These are phyloP conservation scores for Paracoccidioides lutzii DNA, from an alignment of 2,329 filamentous ascomycete species.

Conservation along the genomic window DNA sequence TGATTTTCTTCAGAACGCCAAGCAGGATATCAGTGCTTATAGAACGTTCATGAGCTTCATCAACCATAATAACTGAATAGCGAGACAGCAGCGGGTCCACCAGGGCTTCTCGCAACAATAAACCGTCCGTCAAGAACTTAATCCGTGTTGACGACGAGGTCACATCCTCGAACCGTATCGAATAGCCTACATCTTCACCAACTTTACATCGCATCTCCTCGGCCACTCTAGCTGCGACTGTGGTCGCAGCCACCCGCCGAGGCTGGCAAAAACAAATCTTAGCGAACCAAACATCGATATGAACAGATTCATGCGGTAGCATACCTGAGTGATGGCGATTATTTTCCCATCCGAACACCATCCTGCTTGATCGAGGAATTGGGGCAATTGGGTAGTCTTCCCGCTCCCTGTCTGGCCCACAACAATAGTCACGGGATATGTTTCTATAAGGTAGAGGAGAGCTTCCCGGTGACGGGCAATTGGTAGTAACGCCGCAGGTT, in stretches of 20 bases:
- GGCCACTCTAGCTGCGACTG: slow-evolving; percentile 75
- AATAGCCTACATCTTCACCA: slow-evolving; percentile 86
- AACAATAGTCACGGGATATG: slow-evolving; percentile 69
- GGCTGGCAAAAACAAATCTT: slow-evolving; percentile 44
- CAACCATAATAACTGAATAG: slow-evolving; percentile 95
- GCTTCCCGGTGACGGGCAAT: slow-evolving; percentile 71
- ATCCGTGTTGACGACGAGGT: slow-evolving; percentile 75
- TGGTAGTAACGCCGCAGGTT: slow-evolving; percentile 68
- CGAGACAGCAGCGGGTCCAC: slow-evolving; percentile 82
- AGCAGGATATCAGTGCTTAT: slow-evolving; percentile 85
- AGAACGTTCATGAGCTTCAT: slow-evolving; percentile 90
- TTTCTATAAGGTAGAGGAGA: slow-evolving; percentile 78
- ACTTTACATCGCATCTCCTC: slow-evolving; percentile 77
- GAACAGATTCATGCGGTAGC: neutral
- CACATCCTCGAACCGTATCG: slow-evolving; percentile 81
- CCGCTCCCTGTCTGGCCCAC: slow-evolving; percentile 90
- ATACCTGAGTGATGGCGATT: slow-evolving; percentile 80
- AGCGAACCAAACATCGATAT: neutral
- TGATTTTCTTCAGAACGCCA: slow-evolving; percentile 82
- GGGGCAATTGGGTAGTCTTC: slow-evolving; percentile 91
- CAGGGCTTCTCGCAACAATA: slow-evolving; percentile 80
- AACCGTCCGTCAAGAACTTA: slow-evolving; percentile 89
- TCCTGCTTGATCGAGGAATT: slow-evolving; percentile 75
- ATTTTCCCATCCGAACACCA: slow-evolving; percentile 76
- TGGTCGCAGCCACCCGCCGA: slow-evolving; percentile 78